A percentile compares a stretch with the other conserved stretches of the same genome.
Conservation (phyloP, 2,329 filamentous ascomycete species). For the Exophiala calicioides region DNA sequence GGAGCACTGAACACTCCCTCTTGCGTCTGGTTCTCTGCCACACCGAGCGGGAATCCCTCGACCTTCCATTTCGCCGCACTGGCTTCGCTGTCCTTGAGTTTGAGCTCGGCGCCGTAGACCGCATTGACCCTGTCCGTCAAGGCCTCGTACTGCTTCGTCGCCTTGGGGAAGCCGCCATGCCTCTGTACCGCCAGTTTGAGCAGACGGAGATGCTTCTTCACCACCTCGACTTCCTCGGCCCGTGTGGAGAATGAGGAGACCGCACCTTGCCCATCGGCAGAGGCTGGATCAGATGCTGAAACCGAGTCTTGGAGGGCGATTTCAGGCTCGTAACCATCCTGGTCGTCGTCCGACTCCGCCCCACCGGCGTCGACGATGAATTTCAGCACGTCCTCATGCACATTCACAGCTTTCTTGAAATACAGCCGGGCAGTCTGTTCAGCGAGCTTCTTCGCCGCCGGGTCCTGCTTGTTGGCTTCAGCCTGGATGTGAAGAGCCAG, state of each 20-base stretch:
- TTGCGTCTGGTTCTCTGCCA: slow-evolving; percentile 41
- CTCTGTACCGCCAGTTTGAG: slow-evolving; percentile 44
- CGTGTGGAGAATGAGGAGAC: slow-evolving; percentile 23
- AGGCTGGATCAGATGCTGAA: slow-evolving; percentile 1
- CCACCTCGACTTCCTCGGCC: slow-evolving; percentile 35
- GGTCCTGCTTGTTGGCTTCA: slow-evolving; percentile 6
- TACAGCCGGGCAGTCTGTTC: slow-evolving; percentile 25
- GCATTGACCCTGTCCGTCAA: slow-evolving; percentile 6
- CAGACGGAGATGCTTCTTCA: slow-evolving; percentile 40
- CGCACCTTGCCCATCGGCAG: slow-evolving; percentile 9
- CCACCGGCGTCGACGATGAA: slow-evolving; percentile 7
- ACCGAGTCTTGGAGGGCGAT: not conserved
- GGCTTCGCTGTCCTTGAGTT: slow-evolving; percentile 37
- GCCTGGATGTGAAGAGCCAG: slow-evolving; percentile 5
- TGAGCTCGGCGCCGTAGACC: slow-evolving; percentile 36
- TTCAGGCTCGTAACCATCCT: slow-evolving; percentile 16
- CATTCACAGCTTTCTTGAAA: slow-evolving; percentile 39
- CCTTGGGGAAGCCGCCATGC: slow-evolving; percentile 48
- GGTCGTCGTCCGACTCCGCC: slow-evolving; percentile 5
- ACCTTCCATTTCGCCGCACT: slow-evolving; percentile 53
- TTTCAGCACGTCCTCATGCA: slow-evolving; percentile 33
- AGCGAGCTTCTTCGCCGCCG: slow-evolving; percentile 11
- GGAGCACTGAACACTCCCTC: slow-evolving; percentile 8
- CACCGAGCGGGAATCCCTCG: slow-evolving; percentile 48
- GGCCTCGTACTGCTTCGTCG: slow-evolving; percentile 49